phyloP scores from a whole-genome alignment of 73 alveolate genomes.

The Uronychia binucleata region DNA sequence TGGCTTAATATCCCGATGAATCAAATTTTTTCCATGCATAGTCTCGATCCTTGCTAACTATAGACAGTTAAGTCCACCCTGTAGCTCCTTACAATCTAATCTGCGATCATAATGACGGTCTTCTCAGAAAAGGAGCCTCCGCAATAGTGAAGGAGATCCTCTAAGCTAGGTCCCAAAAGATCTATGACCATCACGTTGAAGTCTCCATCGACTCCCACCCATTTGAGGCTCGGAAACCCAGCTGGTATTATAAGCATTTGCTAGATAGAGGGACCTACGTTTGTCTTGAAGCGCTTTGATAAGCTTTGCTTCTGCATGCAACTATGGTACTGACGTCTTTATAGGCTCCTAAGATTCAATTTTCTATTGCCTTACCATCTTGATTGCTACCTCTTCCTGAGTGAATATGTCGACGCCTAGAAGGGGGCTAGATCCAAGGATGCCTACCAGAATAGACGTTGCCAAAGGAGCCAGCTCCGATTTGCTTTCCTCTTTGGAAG shows the following conservation, averaged over 20 bases:
- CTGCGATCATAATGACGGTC: constrained; percentile 86
- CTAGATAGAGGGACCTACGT: background rate
- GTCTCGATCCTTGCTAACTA: constrained; percentile 80
- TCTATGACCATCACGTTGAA: constrained; percentile 96
- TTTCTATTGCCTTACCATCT: constrained; percentile 14
- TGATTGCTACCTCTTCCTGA: constrained; percentile 33
- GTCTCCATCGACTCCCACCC: constrained; percentile 96
- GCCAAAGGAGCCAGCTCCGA: constrained; percentile 71
- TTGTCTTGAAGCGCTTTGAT: constrained; percentile 56
- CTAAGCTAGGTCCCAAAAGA: constrained; percentile 95
- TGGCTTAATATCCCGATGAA: constrained; percentile 89
- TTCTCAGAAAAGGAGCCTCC: constrained; percentile 84
- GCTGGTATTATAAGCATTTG: constrained; percentile 9
- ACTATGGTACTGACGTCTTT: constrained; percentile 64
- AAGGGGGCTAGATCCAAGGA: constrained; percentile 9
- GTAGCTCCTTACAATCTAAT: constrained; percentile 52
- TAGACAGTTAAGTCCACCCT: constrained; percentile 73
- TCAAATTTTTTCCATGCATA: constrained; percentile 68
- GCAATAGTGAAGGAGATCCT: constrained; percentile 89
- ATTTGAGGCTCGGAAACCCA: constrained; percentile 94
- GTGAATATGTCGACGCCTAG: constrained; percentile 51
- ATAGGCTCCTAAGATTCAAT: background rate
- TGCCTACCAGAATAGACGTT: constrained; percentile 36
- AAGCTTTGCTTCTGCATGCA: constrained; percentile 72
- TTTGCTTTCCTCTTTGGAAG: constrained; percentile 7